phyloP scores from a whole-genome alignment of 2,329 filamentous ascomycete species.

The Blastomyces parvus region DNA sequence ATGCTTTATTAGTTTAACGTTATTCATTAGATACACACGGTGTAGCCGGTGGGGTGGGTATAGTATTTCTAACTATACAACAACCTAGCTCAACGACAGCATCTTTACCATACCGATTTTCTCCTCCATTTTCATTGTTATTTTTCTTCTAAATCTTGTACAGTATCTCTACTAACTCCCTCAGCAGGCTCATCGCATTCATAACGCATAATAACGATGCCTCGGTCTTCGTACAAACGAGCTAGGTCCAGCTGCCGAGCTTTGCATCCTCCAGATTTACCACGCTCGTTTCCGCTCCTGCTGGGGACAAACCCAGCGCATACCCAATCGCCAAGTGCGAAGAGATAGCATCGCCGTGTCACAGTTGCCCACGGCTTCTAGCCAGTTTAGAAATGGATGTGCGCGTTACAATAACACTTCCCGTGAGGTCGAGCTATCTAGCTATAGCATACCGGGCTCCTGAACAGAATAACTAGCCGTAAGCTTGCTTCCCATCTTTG shows the following conservation, averaged over 20 bases:
- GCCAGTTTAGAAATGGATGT: background rate
- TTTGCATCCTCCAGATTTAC: background rate
- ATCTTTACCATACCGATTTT: background rate
- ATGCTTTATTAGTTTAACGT: background rate
- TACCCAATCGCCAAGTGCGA: background rate
- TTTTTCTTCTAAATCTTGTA: too few relatives aligned
- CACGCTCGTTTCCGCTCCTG: background rate
- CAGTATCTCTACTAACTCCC: background rate
- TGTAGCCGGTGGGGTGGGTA: background rate
- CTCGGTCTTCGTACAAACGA: background rate
- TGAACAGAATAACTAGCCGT: background rate
- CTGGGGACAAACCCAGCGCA: background rate
- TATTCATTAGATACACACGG: background rate
- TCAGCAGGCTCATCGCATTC: background rate
- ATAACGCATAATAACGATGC: background rate
- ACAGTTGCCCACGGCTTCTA: background rate
- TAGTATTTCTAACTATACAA: background rate
- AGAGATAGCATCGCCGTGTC: background rate
- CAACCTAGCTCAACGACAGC: background rate
- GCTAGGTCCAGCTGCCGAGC: background rate
- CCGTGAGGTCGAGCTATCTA: background rate
- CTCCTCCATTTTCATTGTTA: background rate
- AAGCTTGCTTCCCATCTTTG: background rate
- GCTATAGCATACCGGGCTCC: background rate
- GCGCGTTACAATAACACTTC: background rate